Evolutionary conservation across 768 basidiomycete genomes (phyloP), one percentile per base, ranked within the genome.

Genomic region (Polyporus arcularius): DNA sequence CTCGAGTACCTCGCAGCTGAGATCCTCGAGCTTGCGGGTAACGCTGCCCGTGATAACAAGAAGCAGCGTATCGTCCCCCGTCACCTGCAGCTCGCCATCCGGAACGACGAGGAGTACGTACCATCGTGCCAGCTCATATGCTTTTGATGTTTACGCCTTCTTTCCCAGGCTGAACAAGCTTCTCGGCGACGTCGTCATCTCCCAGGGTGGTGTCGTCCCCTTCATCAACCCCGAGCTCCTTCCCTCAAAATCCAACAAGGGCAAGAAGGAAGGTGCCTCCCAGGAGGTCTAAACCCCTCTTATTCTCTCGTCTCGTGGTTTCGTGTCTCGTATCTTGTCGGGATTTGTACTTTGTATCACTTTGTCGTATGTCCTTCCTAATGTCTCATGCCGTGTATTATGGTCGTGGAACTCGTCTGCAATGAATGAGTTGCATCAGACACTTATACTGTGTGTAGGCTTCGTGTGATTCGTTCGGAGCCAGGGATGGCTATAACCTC

Each of bases 1-100:
- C 82, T 94, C 30, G 93, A 94, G 74, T 94, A 95, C 73, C 82
- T 95, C 40, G 83, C 86, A 6, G 93, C 92, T 31, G 93, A 95
- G 74, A 86, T 95, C 69, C 83, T 94, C 54, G 92, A 94, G 74
- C 79, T 94, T 47, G 90, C 92, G 55, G 92, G 92, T 4, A 86
- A 85, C 68, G 84, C 86, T 39, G 89, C 90, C 51, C 83, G 87
- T 61, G 89, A 92, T 71, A 86, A 90, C 79, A 89, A 90, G 79
- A 91, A 90, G 80, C 82, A 83, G 63, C 85, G 90, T 77, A 93
- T 94, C 65, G 85, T 88, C 18, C 92, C 92, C 58, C 84, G 88
- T 72, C 88, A 89, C 75, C 74, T 89, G 55, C 87, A 89, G 72
- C 82, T 89, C 57, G 87, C 88, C 58, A 88, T 89, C 72, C 82